phyloP scores from a whole-genome alignment of 1,284 basidiomycete species.

The Malassezia equina region DNA sequence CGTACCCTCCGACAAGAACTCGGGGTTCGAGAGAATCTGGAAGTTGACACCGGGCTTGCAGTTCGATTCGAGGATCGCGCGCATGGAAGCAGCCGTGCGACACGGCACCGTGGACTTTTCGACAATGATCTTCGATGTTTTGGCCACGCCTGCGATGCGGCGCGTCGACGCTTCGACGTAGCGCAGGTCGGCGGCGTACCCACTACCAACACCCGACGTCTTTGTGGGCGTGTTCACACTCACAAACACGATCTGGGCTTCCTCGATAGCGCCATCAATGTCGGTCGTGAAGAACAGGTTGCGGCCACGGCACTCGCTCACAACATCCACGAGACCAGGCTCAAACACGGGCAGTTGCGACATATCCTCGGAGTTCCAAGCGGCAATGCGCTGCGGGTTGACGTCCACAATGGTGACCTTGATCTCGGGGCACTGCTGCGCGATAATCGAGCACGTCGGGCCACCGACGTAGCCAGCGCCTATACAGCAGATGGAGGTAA shows the following conservation, averaged over 20 bases:
- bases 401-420: constrained; percentile 93
- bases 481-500: constrained; percentile 52
- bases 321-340: constrained; percentile 88
- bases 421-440: constrained; percentile 88
- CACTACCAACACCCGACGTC: constrained; percentile 91
- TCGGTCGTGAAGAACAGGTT: constrained; percentile 97
- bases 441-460: constrained; percentile 79
- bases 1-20: constrained; percentile 96
- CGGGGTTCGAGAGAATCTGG: constrained; percentile 97
- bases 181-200: constrained; percentile 82
- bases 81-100: constrained; percentile 96
- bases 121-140: constrained; percentile 89
- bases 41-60: constrained; percentile 81
- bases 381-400: constrained; percentile 84
- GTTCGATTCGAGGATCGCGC: constrained; percentile 95
- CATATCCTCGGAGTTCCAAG: constrained; percentile 66
- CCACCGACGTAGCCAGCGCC: constrained; percentile 85
- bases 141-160: constrained; percentile 82
- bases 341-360: constrained; percentile 76
- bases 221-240: constrained; percentile 96
- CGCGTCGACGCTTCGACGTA: constrained; percentile 74
- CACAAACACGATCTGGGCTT: constrained; percentile 68
- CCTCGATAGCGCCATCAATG: constrained; percentile 80
- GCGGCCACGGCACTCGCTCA: constrained; percentile 73
- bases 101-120: constrained; percentile 99